Evolutionary conservation across 2,329 filamentous ascomycete genomes (phyloP), one percentile per base, ranked within the genome.

Genomic region (Phialophora tarda): DNA sequence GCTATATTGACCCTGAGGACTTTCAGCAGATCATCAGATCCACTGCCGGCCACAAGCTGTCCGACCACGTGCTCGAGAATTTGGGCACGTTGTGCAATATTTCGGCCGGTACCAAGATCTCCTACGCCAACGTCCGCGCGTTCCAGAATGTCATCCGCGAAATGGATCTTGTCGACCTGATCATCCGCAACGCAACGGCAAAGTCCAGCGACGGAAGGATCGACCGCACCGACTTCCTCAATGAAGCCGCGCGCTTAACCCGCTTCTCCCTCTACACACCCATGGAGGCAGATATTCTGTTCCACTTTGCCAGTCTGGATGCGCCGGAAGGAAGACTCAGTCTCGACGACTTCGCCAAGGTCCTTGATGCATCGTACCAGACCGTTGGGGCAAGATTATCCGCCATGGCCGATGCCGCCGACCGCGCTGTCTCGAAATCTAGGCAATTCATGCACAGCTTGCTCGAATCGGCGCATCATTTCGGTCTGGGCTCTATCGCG

Each of bases 71-170:
- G 50, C 85, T 99, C 58, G 89, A 93, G 72, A 94, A 98, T 79
- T 86, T 99, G 55, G 89, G 91, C 69, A 95, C 93, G 0, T 86
- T 99, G 48, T 98, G 94, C 86, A 97, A 97, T 81, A 96, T 98
- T 78, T 92, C 92, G 7, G 84, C 89, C 38, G 89, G 92, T 69
- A 95, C 88, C 83, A 97, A 96, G 82, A 95, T 99, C 73, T 97
- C 93, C 6, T 99, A 99, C 77, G 93, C 95, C 77, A 97, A 96
- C 77, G 95, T 99, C 34, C 89, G 95, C 72, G 95, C 95, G 44
- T 99, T 99, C 83, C 93, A 97, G 82, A 99, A 99, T 78, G 89
- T 99, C 80, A 94, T 99, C 74, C 89, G 91, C 75, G 93, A 98
- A 81, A 97, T 99, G 92, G 95, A 99, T 75, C 86, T 98, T 74